These are phyloP conservation scores for Rugiboletus extremiorientalis DNA, from an alignment of 1,284 basidiomycete genomes.

Conservation along the genomic window DNA sequence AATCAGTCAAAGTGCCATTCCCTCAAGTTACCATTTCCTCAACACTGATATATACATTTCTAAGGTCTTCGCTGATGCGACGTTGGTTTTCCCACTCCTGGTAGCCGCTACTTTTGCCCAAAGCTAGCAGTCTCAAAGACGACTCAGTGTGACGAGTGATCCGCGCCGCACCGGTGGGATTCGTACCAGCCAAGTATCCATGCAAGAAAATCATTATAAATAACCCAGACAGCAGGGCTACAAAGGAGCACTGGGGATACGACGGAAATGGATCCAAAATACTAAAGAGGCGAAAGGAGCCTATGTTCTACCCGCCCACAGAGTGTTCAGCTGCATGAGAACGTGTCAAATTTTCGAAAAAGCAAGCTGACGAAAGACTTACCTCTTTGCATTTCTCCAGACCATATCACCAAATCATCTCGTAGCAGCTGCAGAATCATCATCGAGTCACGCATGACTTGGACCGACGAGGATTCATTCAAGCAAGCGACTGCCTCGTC, in stretches of 20 bases:
- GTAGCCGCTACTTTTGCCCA: constrained; percentile 87
- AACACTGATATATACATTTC: neutral
- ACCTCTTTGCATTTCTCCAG: constrained; percentile 53
- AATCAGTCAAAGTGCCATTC: constrained; percentile 83
- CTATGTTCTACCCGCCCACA: constrained; percentile 14
- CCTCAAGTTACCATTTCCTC: neutral
- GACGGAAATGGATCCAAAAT: constrained; percentile 1
- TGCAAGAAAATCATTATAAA: constrained; percentile 7
- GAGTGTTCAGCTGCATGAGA: constrained; percentile 24
- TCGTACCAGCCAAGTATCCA: neutral
- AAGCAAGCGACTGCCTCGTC: constrained; percentile 62
- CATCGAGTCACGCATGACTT: constrained; percentile 59
- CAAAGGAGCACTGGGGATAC: neutral
- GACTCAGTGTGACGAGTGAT: neutral
- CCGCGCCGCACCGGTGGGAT: neutral
- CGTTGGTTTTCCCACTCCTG: constrained; percentile 86
- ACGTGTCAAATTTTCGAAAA: constrained; percentile 14
- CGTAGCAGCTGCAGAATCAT: constrained; percentile 64
- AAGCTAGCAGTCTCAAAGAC: constrained; percentile 24
- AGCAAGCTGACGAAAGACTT: constrained; percentile 13
- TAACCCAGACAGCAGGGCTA: constrained; percentile 10
- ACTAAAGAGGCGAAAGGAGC: neutral
- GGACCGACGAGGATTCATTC: constrained; percentile 39
- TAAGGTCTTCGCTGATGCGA: constrained; percentile 77
- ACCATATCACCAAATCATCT: constrained; percentile 67